phyloP scores from a whole-genome alignment of 2,329 filamentous ascomycete genomes.

The Talaromyces atroroseus region DNA sequence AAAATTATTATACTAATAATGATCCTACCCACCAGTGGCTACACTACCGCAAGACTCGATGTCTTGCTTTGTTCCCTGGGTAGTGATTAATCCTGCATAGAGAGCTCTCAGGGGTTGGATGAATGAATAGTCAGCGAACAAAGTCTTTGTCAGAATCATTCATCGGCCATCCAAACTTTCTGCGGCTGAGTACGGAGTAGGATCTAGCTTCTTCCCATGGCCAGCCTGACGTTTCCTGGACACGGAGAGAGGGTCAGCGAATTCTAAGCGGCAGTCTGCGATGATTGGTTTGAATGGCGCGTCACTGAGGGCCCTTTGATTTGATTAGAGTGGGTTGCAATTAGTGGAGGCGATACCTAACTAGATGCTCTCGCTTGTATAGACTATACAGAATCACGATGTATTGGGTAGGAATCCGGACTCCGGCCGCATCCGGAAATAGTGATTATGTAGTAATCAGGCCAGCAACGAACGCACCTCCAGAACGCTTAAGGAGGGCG shows the following conservation, averaged over 20 bases:
- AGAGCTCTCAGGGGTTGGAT: neutral
- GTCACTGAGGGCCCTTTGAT: neutral
- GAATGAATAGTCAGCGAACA: neutral
- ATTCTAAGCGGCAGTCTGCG: neutral
- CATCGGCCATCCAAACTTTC: neutral
- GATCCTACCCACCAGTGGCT: neutral
- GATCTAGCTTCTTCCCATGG: neutral
- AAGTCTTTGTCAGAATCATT: neutral
- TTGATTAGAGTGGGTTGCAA: neutral
- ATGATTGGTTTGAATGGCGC: neutral
- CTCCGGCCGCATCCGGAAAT: neutral
- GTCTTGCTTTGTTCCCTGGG: neutral
- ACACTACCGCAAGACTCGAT: neutral
- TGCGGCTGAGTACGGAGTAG: slow-evolving; percentile 1
- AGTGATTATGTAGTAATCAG: neutral
- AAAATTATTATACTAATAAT: neutral
- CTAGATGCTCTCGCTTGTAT: too few relatives aligned
- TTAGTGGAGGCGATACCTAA: too few relatives aligned
- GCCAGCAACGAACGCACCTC: neutral
- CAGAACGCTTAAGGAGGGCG: neutral
- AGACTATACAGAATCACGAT: neutral
- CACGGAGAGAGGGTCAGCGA: neutral
- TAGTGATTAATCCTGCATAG: neutral
- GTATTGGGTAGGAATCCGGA: neutral
- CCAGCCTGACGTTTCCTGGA: neutral